Percentiles rank a stretch among this genome's conserved stretches.
Conservation (phyloP, 805 yeast genomes). For the Lachancea nothofagi region DNA sequence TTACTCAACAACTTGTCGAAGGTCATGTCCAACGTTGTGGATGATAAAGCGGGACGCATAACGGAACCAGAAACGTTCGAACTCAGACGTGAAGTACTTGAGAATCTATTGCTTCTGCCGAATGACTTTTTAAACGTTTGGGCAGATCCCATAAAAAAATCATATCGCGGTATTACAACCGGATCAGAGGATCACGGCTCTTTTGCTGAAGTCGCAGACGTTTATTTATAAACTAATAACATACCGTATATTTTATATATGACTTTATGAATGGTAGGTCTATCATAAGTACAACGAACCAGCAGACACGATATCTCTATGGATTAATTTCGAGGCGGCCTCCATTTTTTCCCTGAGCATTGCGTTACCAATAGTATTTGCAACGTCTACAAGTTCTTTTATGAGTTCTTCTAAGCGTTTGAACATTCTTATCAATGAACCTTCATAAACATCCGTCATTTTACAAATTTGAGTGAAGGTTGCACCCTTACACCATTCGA, state of each 20-base stretch:
- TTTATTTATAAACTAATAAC: conserved; percentile 8
- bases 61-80: conserved; percentile 25
- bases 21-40: conserved; percentile 25
- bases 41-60: conserved; percentile 16
- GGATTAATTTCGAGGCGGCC: conserved; percentile 74
- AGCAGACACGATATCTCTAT: conserved; percentile 94
- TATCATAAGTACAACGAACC: conserved; percentile 71
- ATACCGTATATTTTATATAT: neutral
- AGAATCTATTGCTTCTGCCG: conserved; percentile 19
- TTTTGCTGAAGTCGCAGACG: conserved; percentile 12
- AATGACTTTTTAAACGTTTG: conserved; percentile 20
- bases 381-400: conserved; percentile 84
- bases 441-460: conserved; percentile 98
- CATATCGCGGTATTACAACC: conserved; percentile 12
- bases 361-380: conserved; percentile 88
- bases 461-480: conserved; percentile 94
- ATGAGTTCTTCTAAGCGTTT: conserved; percentile 90
- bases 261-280: neutral
- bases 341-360: conserved; percentile 87
- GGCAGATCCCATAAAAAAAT: conserved; percentile 22
- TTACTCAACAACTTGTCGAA: conserved; percentile 19
- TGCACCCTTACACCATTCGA: conserved; percentile 95
- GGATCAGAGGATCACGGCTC: conserved; percentile 9
- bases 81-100: conserved; percentile 21
- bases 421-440: conserved; percentile 90